Conservation (phyloP, 768 basidiomycete genomes). For the Leucosporidium scottii region DNA sequence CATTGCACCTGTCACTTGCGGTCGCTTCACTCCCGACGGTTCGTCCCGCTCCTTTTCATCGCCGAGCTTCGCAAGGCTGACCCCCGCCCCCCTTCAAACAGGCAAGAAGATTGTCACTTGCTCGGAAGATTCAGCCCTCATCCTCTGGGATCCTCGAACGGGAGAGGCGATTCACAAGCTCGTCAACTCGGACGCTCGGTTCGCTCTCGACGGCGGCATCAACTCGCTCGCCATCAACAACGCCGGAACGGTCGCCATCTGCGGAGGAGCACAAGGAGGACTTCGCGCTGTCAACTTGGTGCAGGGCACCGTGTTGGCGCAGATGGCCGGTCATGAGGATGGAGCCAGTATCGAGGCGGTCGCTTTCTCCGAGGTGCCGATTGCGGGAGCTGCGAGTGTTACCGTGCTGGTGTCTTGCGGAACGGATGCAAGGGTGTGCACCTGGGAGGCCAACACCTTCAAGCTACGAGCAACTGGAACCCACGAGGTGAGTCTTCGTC, state of each 20-base stretch:
- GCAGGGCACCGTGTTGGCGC: conserved; percentile 73
- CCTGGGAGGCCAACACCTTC: conserved; percentile 90
- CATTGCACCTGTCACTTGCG: conserved; percentile 70
- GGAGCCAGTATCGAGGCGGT: conserved; percentile 84
- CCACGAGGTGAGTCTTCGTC: conserved; percentile 59
- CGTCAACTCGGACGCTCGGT: conserved; percentile 60
- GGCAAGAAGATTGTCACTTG: conserved; percentile 86
- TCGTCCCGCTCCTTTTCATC: conserved; percentile 16
- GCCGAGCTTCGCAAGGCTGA: not conserved
- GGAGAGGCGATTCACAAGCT: conserved; percentile 73
- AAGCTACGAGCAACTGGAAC: conserved; percentile 70
- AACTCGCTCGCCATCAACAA: conserved; percentile 79
- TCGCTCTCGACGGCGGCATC: conserved; percentile 66
- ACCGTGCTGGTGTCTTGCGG: conserved; percentile 71
- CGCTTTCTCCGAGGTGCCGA: conserved; percentile 69
- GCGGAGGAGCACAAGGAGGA: conserved; percentile 78
- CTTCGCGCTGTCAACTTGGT: conserved; percentile 77
- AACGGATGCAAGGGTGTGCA: conserved; percentile 86
- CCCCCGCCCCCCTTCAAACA: conserved; percentile 37
- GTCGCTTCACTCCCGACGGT: conserved; percentile 89
- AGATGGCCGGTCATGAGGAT: conserved; percentile 69
- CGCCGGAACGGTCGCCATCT: conserved; percentile 79
- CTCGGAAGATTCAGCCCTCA: conserved; percentile 69
- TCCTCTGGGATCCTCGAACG: conserved; percentile 83
- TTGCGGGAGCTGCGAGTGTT: conserved; percentile 48